A percentile compares a stretch with the other conserved stretches of the same genome.
Evolutionary conservation across 441 rosid genomes (phyloP).

Genomic region (Populus hybrid): DNA sequence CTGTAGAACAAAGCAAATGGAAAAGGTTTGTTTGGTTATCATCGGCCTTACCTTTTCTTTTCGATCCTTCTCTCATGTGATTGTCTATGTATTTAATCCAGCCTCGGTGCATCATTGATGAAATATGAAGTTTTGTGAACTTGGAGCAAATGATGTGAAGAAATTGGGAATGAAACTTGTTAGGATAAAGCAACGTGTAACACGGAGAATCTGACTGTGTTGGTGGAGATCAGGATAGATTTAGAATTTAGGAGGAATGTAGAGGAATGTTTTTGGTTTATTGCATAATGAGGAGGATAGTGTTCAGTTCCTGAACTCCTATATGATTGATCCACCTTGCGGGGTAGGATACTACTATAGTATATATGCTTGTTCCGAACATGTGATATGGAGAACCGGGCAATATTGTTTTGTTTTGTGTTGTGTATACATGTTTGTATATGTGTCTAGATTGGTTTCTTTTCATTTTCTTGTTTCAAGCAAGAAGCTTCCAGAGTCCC

Average conservation of each 20-base stretch:
- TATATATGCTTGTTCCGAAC: not conserved
- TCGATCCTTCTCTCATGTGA: not conserved
- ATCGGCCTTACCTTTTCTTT: not conserved
- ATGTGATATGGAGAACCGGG: not conserved
- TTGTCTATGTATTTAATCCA: not conserved
- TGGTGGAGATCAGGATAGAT: not conserved
- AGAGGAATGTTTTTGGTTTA: not conserved
- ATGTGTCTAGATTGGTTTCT: not conserved
- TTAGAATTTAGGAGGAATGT: not conserved
- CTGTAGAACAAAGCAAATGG: constrained; percentile 96
- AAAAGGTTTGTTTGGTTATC: constrained; percentile 58
- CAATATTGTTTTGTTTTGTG: not conserved
- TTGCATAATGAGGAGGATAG: not conserved
- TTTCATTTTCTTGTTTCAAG: not conserved
- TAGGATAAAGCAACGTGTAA: not conserved
- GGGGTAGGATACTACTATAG: not conserved
- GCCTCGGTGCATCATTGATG: not conserved
- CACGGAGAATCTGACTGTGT: not conserved
- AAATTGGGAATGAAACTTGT: not conserved
- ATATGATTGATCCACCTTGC: not conserved
- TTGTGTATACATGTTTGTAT: not conserved
- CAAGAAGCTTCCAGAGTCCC: not conserved
- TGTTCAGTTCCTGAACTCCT: not conserved
- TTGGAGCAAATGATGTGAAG: constrained; percentile 2
- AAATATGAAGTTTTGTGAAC: constrained; percentile 1